phyloP scores from a whole-genome alignment of 176 grass and related monocot genomes.

The Hyparrhenia diplandra region DNA sequence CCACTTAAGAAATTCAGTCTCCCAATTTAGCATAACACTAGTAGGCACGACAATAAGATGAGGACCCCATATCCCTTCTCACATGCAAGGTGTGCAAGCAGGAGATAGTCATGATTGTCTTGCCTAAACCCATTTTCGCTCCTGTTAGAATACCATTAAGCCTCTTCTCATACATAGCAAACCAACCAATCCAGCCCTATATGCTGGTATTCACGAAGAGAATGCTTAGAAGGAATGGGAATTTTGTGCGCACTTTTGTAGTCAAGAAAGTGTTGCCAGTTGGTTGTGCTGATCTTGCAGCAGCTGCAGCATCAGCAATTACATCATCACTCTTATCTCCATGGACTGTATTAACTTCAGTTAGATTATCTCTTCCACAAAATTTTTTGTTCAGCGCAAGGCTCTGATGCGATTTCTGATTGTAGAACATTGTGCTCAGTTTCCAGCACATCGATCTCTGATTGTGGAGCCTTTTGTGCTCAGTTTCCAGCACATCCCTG shows the following conservation, averaged over 20 bases:
- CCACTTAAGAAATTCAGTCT: constrained; percentile 99
- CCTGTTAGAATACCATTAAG: constrained; percentile 99
- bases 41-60: constrained; percentile 98
- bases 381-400: constrained; percentile 17
- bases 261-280: constrained; percentile 98
- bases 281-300: constrained; percentile 95
- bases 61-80: constrained; percentile 99
- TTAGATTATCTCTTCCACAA: constrained; percentile 31
- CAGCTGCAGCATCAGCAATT: constrained; percentile 93
- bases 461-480: constrained; percentile 13
- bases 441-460: constrained; percentile 22
- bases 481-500: constrained; percentile 14
- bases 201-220: constrained; percentile 98
- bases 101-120: constrained; percentile 99
- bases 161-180: constrained; percentile 97
- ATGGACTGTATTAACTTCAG: constrained; percentile 35
- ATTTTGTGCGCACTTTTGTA: constrained; percentile 87
- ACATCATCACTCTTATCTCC: constrained; percentile 60
- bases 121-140: constrained; percentile 98
- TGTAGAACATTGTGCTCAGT: constrained; percentile 8
- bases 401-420: constrained; percentile 25
- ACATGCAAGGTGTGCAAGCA: constrained; percentile 92
- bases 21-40: constrained; percentile 99
- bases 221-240: constrained; percentile 96
- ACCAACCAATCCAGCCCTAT: constrained; percentile 98